Conservation (phyloP, 2,329 filamentous ascomycete genomes). For the Claviceps sp. region DNA sequence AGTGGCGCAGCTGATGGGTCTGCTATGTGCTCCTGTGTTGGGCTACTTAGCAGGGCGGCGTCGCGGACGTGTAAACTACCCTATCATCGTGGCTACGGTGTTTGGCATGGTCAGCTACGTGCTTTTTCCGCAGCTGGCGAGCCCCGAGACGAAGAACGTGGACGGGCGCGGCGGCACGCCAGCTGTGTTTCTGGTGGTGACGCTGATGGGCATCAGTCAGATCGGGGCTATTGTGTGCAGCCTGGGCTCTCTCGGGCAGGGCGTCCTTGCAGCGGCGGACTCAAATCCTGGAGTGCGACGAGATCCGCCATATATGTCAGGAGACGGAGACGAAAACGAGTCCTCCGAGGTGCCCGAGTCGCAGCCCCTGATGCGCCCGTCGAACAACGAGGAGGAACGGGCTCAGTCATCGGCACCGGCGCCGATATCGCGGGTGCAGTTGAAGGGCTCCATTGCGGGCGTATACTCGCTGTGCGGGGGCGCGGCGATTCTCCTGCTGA, state of each 20-base stretch:
- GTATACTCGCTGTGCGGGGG: conserved; percentile 88
- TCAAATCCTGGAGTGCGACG: conserved; percentile 14
- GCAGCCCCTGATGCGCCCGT: conserved; percentile 24
- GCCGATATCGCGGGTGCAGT: conserved; percentile 35
- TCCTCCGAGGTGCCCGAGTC: conserved; percentile 22
- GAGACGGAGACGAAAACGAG: conserved; percentile 24
- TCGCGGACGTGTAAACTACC: conserved; percentile 53
- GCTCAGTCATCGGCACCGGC: not conserved
- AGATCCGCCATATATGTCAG: conserved; percentile 12
- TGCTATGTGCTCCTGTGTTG: conserved; percentile 76
- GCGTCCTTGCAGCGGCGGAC: conserved; percentile 49
- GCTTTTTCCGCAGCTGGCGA: conserved; percentile 60
- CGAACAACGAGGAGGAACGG: conserved; percentile 14
- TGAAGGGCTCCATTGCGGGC: conserved; percentile 91
- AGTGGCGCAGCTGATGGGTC: conserved; percentile 72
- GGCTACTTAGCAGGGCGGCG: conserved; percentile 64
- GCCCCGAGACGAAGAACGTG: conserved; percentile 56
- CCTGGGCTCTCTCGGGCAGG: conserved; percentile 72
- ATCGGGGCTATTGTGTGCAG: conserved; percentile 95
- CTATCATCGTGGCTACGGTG: conserved; percentile 57
- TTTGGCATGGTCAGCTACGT: conserved; percentile 69
- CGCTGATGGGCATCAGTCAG: conserved; percentile 78
- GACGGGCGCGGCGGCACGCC: conserved; percentile 54
- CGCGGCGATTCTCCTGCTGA: conserved; percentile 77
- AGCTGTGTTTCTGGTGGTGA: conserved; percentile 61